phyloP scores from a whole-genome alignment of 2,329 filamentous ascomycete species.

The Penicillium sp. region DNA sequence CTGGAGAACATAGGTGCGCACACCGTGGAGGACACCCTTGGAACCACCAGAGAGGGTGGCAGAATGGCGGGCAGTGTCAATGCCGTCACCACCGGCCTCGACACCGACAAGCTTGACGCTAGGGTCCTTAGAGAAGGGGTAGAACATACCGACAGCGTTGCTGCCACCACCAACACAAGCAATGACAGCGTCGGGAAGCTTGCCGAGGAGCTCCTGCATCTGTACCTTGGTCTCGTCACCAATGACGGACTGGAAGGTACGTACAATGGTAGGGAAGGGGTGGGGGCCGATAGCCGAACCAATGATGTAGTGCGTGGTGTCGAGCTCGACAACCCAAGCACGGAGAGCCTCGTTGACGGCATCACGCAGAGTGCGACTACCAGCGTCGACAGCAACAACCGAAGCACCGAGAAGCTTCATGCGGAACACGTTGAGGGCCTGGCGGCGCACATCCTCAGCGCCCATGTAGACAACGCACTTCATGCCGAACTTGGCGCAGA shows the following conservation, averaged over 20 bases:
- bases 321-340: constrained; percentile 87
- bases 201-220: constrained; percentile 78
- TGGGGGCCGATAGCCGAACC: constrained; percentile 96
- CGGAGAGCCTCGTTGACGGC: constrained; percentile 95
- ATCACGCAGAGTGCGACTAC: constrained; percentile 76
- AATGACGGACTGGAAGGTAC: constrained; percentile 96
- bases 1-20: constrained; percentile 93
- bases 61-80: constrained; percentile 81
- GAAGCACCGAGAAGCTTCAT: constrained; percentile 94
- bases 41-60: constrained; percentile 83
- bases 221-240: constrained; percentile 91
- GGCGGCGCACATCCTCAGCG: constrained; percentile 91
- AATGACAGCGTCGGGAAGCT: constrained; percentile 92
- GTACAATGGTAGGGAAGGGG: constrained; percentile 95
- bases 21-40: constrained; percentile 92
- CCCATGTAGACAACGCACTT: constrained; percentile 98
- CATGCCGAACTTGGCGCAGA: constrained; percentile 98
- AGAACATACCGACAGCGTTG: constrained; percentile 98
- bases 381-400: constrained; percentile 89
- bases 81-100: constrained; percentile 89
- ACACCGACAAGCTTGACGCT: constrained; percentile 88
- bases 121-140: constrained; percentile 83
- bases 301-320: constrained; percentile 97
- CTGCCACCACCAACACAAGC: constrained; percentile 94
- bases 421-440: constrained; percentile 96